Base-by-base conservation (phyloP, 805 yeast species). In the Cyberlindnera suaveolens region DNA sequence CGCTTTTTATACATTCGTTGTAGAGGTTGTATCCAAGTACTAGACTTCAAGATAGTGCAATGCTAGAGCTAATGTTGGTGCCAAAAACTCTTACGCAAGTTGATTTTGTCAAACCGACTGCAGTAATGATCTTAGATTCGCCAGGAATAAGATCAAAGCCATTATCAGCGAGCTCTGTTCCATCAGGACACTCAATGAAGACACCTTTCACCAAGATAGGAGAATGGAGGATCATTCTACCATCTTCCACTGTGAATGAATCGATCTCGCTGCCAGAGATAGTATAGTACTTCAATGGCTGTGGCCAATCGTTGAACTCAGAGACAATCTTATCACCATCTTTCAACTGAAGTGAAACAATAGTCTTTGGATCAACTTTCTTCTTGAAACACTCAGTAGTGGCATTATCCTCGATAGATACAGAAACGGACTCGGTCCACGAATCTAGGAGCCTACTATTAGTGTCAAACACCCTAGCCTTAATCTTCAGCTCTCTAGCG, bases 61-160 rank as follows among this genome's bases (percentile, higher is more conserved):
- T 9, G 2, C 4, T 23, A 9, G 27, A 23, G 27, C 13, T 2
- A 9, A 4, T 23, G 3, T 23, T 23, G 27, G 27, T 23, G 4
- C 27, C 27, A 23, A 4, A 2, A 23, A 23, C 27, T 23, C 13
- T 23, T 11, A 23, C 27, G 27, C 4, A 23, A 23, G 27, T 23
- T 9, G 27, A 23, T 23, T 23, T 23, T 23, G 27, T 23, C 27
- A 23, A 23, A 23, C 27, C 27, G 4, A 2, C 11, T 23, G 27
- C 27, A 9, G 13, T 9, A 23, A 23, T 23, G 27, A 23, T 35
- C 30, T 35, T 35, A 2, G 38, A 14, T 11, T 60, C 60, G 9
- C 67, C 66, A 1, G 78, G 77, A 49, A 72, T 67, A 32, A 74
- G 45, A 43, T 74, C 80, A 46, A 74, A 60, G 8, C 77, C 76